Evolutionary conservation across 148 eudicot species (phyloP).

Genomic region (Fagopyrum homotropicum): DNA sequence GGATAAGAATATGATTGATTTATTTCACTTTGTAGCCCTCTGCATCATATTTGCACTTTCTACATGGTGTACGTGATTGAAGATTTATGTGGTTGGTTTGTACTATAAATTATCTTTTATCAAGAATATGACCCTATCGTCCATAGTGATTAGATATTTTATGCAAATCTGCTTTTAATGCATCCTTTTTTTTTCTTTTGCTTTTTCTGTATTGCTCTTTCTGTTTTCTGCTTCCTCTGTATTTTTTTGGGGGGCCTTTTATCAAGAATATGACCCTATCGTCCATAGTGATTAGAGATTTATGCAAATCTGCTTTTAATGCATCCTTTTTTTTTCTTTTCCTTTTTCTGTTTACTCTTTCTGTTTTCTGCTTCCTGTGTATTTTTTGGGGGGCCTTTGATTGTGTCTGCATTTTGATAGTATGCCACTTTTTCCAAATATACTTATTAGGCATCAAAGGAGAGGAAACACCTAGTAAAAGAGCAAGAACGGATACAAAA

Average conservation of each 20-base stretch:
- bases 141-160: neutral
- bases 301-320: neutral
- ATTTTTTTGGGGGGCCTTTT: neutral
- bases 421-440: slow-evolving; percentile 7
- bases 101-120: neutral
- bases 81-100: neutral
- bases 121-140: neutral
- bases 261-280: neutral
- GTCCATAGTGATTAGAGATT: neutral
- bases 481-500: slow-evolving; percentile 34
- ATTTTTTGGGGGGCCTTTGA: neutral
- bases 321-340: neutral
- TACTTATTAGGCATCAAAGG: slow-evolving; percentile 52
- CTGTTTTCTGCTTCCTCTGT: neutral
- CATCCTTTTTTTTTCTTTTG: neutral
- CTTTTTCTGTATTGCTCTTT: neutral
- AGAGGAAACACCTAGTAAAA: slow-evolving; percentile 54
- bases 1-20: neutral
- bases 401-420: neutral
- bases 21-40: neutral
- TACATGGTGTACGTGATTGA: neutral
- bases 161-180: neutral
- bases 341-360: slow-evolving; percentile 1
- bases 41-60: neutral
- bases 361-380: slow-evolving; percentile 2